phyloP scores from a whole-genome alignment of 768 basidiomycete species.

The Leucosporidium creatinivorum region DNA sequence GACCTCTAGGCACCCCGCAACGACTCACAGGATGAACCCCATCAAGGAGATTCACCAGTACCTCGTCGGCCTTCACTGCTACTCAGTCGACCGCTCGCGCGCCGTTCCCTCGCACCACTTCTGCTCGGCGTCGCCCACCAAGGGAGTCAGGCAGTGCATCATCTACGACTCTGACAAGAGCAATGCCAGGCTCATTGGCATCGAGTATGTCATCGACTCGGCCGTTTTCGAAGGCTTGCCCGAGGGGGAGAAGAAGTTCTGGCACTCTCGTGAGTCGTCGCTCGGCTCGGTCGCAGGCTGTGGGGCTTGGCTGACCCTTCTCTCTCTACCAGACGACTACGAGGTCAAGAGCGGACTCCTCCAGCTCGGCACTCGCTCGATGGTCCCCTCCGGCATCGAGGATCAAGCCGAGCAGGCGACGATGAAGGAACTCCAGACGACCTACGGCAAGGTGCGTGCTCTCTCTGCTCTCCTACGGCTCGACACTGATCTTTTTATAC shows the following conservation, averaged over 20 bases:
- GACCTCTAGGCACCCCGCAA: no score
- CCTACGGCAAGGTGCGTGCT: constrained; percentile 46
- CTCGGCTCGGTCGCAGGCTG: not conserved
- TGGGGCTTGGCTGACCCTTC: not conserved
- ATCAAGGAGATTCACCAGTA: constrained; percentile 43
- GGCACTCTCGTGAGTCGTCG: constrained; percentile 46
- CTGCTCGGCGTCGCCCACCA: constrained; percentile 10
- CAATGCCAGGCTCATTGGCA: constrained; percentile 50
- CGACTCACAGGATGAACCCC: constrained; percentile 33
- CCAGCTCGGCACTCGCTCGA: not conserved
- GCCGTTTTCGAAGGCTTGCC: constrained; percentile 47
- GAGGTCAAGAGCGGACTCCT: constrained; percentile 26
- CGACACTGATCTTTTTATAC: no score
- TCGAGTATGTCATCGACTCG: constrained; percentile 52
- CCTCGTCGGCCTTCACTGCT: constrained; percentile 43
- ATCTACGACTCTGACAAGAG: constrained; percentile 48
- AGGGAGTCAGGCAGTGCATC: constrained; percentile 25
- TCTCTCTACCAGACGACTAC: constrained; percentile 10
- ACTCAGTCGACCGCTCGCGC: constrained; percentile 37
- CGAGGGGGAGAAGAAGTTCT: constrained; percentile 49
- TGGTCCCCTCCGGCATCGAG: constrained; percentile 35
- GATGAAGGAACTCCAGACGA: constrained; percentile 48
- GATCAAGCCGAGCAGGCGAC: constrained; percentile 44
- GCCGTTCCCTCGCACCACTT: constrained; percentile 20
- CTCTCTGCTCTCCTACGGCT: no score